Evolutionary conservation across 306 rosid species (phyloP).

Genomic region (Lagenaria siceraria): DNA sequence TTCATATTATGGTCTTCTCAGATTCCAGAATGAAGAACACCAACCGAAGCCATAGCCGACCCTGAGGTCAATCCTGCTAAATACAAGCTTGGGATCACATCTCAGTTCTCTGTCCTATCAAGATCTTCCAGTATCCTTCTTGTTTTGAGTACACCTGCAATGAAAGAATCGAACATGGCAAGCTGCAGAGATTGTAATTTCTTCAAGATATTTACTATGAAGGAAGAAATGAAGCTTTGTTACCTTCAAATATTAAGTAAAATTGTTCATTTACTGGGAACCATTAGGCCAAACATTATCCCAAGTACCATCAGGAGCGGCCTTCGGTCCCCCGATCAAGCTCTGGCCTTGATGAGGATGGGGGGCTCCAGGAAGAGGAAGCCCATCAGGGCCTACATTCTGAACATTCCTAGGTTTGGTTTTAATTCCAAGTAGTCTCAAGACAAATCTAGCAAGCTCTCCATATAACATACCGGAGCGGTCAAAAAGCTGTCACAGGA

Average conservation of each 20-base stretch:
- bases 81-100: background rate
- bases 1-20: background rate
- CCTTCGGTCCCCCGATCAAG: conserved; percentile 51
- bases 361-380: conserved; percentile 35
- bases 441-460: conserved; percentile 81
- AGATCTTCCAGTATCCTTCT: background rate
- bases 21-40: background rate
- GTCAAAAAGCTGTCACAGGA: conserved; percentile 59
- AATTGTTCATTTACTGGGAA: conserved; percentile 17
- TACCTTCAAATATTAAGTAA: background rate
- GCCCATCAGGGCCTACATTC: conserved; percentile 50
- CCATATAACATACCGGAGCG: conserved; percentile 82
- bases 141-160: background rate
- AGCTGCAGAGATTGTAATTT: background rate
- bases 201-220: background rate
- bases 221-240: background rate
- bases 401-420: conserved; percentile 36
- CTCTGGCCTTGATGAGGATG: conserved; percentile 26
- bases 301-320: conserved; percentile 67
- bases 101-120: background rate
- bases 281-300: conserved; percentile 83
- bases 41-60: background rate
- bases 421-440: conserved; percentile 66
- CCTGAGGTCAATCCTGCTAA: background rate
- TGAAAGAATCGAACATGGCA: background rate